Evolutionary conservation across 331 rosid species (phyloP), one percentile per base, ranked within the genome.

Genomic region (Malus hybrid): DNA sequence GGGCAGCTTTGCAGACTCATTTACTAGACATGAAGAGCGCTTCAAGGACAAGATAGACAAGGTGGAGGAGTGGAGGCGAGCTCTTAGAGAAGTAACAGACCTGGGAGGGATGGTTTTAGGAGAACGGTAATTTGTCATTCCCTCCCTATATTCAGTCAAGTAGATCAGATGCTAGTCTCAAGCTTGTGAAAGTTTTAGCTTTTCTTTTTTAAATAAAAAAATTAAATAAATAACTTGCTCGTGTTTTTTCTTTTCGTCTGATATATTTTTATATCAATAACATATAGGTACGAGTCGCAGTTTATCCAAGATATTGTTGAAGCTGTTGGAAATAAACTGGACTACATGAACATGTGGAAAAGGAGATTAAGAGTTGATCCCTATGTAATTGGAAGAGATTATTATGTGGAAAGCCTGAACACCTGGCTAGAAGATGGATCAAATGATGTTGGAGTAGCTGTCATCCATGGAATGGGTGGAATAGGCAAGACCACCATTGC

Each of bases 401-500:
- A 8, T 16, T 39, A 33, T 20, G 70, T 75, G 18, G 0, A 32
- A 29, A 3, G 7, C 48, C 32, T 6, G 1, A 75, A 48, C 56
- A 42, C 10, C 31, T 36, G 67, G 15, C 11, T 55, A 2, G 42
- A 7, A 22, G 22, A n/a, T 46, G 60, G 59, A 55, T 65, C 34
- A 29, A 16, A 52, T 75, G 55, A 32, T 10, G 22, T 32, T 64
- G 29, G 20, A 1, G 24, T 65, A 24, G 24, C 39, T 4, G 65
- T 34, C 27, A 6, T 75, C 33, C 28, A 13, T 65, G 73, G 79
- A 2, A 65, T 75, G 55, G 65, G 79, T 16, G 79, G 71, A 8
- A 65, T 72, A 9, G 76, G 54, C 63, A 72, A 72, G 55, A 56
- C 76, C 64, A 33, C 76, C 46, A 56, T 72, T 15, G 73, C 79